Evolutionary conservation across 2,329 filamentous ascomycete species (phyloP), one percentile per base, ranked within the genome.

Genomic region (Colletotrichum karsti): DNA sequence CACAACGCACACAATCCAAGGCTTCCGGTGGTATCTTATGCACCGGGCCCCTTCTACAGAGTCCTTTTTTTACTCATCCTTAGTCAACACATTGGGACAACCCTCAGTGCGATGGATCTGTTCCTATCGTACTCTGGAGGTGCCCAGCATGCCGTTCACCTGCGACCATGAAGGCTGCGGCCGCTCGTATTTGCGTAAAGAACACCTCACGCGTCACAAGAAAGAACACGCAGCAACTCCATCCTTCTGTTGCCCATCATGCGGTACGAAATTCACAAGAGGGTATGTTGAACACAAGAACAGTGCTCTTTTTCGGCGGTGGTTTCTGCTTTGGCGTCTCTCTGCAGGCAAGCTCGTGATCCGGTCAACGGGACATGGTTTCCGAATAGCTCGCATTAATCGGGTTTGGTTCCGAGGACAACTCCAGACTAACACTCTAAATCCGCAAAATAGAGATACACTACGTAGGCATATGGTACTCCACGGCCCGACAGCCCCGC

Each of bases 401-500:
- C 41, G 41, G 55, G 15, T 35, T 35, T 24, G 18, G 39, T 15
- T 33, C 55, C 41, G 28, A 37, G n/a, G 28, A 60, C 13, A 20
- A 22, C 13, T 35, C 15, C 37, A 41, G 30, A 60, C 53, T 57
- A 51, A 64, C 53, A 41, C 51, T 15, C 6, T 18, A 20, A 26
- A 22, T 24, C 15, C 13, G 8, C 28, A 26, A 28, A 20, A 8
- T 18, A 67, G 59, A 54, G 64, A 67, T 37, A 67, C 64, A 3
- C 60, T 67, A 28, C 64, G 64, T 28, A 67, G 64, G 37, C 64
- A 67, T 9, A 67, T 64, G 60, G 53, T 54, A 26, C 59, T 67
- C 12, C 64, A 67, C 26, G 64, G 59, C 37, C 53, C 64, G 24
- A 51, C 60, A 20, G 53, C 53, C 13, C 60, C 60, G 60, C 64